Percentiles rank a stretch among this genome's conserved stretches.
Evolutionary conservation across 116 monocot species (phyloP).

Genomic region (Phalaenopsis hybrid): DNA sequence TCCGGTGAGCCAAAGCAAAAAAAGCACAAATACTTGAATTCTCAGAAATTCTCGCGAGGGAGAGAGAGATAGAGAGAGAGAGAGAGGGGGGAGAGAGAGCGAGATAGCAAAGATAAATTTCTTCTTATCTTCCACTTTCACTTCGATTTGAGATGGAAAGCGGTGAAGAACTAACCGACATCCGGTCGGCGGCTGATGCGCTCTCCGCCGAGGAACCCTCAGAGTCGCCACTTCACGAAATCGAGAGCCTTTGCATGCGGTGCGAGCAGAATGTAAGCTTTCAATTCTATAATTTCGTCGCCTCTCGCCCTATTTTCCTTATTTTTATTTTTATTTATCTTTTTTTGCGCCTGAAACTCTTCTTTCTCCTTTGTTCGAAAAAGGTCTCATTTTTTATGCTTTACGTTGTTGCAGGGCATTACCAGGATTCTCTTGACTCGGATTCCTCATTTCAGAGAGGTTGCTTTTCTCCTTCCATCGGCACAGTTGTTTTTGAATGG

Average conservation of each 20-base stretch:
- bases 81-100: not conserved
- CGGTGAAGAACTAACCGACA: conserved; percentile 45
- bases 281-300: not conserved
- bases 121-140: not conserved
- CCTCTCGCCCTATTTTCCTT: not conserved
- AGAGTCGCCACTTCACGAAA: conserved; percentile 57
- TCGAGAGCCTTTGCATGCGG: conserved; percentile 99
- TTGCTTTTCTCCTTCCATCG: conserved; percentile 8
- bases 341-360: not conserved
- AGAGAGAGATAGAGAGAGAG: not conserved
- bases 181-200: conserved; percentile 56
- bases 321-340: too few relatives aligned
- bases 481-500: not conserved
- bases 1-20: not conserved
- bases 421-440: conserved; percentile 86
- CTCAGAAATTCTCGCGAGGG: not conserved
- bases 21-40: not conserved
- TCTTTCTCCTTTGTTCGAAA: not conserved
- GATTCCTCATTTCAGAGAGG: conserved; percentile 93
- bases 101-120: not conserved
- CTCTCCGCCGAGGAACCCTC: conserved; percentile 42
- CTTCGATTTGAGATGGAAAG: conserved; percentile 23
- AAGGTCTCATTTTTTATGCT: not conserved
- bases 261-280: conserved; percentile 75
- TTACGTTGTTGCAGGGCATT: conserved; percentile 46